Conservation (phyloP, 139 green algal genomes). For the Zygnema cylindricum region DNA sequence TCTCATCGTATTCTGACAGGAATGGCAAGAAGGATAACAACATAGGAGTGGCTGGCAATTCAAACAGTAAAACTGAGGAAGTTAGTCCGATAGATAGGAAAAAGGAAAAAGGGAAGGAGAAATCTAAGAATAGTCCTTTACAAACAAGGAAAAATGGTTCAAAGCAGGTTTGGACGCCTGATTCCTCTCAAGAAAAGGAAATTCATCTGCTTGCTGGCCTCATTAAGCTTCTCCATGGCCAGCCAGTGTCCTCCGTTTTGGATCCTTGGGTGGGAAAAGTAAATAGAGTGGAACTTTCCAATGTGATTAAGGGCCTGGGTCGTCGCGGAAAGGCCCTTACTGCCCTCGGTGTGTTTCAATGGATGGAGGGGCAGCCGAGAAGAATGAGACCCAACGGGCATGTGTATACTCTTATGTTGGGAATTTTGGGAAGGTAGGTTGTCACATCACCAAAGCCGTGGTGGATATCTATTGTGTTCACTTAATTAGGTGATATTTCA, state of each 20-base stretch:
- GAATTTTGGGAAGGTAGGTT: conserved; percentile 28
- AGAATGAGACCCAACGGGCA: conserved; percentile 23
- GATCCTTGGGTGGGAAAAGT: neutral
- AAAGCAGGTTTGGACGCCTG: neutral
- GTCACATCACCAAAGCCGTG: too few relatives aligned
- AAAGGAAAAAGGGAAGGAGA: too few relatives aligned
- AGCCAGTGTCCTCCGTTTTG: neutral
- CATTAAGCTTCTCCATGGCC: neutral
- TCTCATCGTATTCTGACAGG: too few relatives aligned
- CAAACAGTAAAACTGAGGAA: too few relatives aligned
- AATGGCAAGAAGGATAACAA: too few relatives aligned
- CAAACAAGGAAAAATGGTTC: neutral
- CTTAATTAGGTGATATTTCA: too few relatives aligned
- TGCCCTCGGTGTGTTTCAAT: conserved; percentile 32
- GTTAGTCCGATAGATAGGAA: too few relatives aligned
- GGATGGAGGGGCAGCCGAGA: conserved; percentile 22
- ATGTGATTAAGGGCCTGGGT: conserved; percentile 32
- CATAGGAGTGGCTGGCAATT: too few relatives aligned
- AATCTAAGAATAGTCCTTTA: too few relatives aligned
- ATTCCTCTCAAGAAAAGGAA: neutral
- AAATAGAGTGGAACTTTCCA: conserved; percentile 36
- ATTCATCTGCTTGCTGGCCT: neutral
- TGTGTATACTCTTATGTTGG: conserved; percentile 33
- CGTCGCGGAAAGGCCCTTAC: neutral
- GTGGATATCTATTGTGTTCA: too few relatives aligned